Evolutionary conservation across 805 yeast genomes (phyloP), one percentile per base, ranked within the genome.

Genomic region (Wickerhamiella parazyma): DNA sequence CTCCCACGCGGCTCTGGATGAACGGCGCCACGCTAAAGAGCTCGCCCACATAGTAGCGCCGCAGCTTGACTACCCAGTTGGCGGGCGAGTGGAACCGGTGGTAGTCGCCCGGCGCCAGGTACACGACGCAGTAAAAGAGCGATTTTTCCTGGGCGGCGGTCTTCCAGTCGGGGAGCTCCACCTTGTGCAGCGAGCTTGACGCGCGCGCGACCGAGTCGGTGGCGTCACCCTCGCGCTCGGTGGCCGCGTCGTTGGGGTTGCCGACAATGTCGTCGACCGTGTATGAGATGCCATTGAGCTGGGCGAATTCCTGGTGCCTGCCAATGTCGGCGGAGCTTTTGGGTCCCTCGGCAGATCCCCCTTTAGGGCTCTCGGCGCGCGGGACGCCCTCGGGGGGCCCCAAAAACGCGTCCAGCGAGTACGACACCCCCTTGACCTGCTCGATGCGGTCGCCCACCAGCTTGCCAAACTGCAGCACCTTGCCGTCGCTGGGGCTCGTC

Each of bases 71-170:
- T 17, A 91, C 96, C 99, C 99, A 91, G 58, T 82, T 80, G 1
- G 85, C 74, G 2, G 99, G 98, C 9, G 97, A 84, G 60, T 91
- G 99, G 65, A 80, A 91, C 49, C 94, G 79, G 63, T 91, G 99
- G 62, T 91, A 91, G 60, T 91, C 98, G 33, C 99, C 99, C 0
- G 99, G 99, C 0, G 97, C 95, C 43, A 91, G 69, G 59, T 91
- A 91, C 16, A 91, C 84, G 16, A 91, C 99, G 1, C 95, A 80
- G 61, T 80, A 91, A 56, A 71, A 89, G 45, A 91, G 66, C 52
- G 76, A 73, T 43, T 76, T 80, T 34, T 72, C 71, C 11, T 21
- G 10, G 18, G 60, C 54, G 18, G 67, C 48, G 11, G 53, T 49
- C 12, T 51, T 46, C 38, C 51, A 46, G 22, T 55, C 55, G 16